Evolutionary conservation across 129 eudicot genomes (phyloP).

Genomic region (Calendula officinalis): DNA sequence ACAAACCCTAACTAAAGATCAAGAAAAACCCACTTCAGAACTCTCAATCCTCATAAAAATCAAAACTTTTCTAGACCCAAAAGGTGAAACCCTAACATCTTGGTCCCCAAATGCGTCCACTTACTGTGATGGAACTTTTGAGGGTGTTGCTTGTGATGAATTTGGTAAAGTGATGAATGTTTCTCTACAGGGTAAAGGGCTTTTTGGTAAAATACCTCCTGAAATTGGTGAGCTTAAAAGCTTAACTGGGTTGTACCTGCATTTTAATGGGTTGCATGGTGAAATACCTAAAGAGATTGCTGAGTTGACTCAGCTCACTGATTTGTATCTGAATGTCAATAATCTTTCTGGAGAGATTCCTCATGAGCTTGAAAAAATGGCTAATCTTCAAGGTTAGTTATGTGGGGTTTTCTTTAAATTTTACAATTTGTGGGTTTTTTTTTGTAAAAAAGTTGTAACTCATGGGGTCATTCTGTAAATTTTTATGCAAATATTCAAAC

Average conservation of each 20-base stretch:
- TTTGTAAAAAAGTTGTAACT: neutral
- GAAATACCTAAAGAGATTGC: slow-evolving; percentile 76
- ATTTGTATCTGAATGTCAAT: slow-evolving; percentile 87
- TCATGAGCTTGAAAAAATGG: slow-evolving; percentile 58
- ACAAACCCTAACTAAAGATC: slow-evolving; percentile 24
- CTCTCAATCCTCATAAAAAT: slow-evolving; percentile 46
- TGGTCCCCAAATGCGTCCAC: slow-evolving; percentile 61
- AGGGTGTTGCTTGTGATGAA: slow-evolving; percentile 81
- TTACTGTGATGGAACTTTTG: slow-evolving; percentile 66
- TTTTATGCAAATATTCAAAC: slow-evolving; percentile 1
- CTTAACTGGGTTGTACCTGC: slow-evolving; percentile 88
- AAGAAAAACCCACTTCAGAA: slow-evolving; percentile 27
- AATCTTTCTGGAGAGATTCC: slow-evolving; percentile 78
- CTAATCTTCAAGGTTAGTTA: slow-evolving; percentile 76
- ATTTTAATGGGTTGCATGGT: slow-evolving; percentile 75
- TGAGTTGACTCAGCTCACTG: slow-evolving; percentile 69
- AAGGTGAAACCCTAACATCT: slow-evolving; percentile 47
- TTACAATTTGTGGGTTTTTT: neutral
- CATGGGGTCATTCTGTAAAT: neutral
- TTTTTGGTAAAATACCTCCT: slow-evolving; percentile 67
- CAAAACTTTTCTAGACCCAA: slow-evolving; percentile 75
- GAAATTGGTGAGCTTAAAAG: slow-evolving; percentile 77
- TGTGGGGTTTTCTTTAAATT: slow-evolving; percentile 9
- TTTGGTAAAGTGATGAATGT: slow-evolving; percentile 75
- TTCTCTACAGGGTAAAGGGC: slow-evolving; percentile 95